phyloP scores from a whole-genome alignment of 176 grass and related monocot genomes.

The Rhynchospora pubera region DNA sequence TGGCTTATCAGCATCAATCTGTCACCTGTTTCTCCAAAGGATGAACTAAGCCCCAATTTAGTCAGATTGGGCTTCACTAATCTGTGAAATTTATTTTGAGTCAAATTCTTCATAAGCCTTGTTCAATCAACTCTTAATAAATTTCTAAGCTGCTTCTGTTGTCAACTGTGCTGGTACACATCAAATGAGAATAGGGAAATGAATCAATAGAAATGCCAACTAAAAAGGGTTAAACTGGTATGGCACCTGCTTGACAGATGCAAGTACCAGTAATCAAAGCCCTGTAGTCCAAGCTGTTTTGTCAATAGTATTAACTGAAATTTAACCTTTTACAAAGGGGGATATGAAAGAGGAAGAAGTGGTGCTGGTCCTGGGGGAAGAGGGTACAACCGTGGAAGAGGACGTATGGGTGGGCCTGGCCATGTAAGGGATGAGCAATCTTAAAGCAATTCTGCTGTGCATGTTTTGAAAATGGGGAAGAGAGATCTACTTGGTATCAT shows the following conservation, averaged over 20 bases:
- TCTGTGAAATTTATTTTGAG: neutral
- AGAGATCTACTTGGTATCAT: neutral
- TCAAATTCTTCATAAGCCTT: neutral
- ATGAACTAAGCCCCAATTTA: neutral
- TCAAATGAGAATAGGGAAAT: neutral
- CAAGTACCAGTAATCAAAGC: neutral
- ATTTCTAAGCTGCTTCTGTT: neutral
- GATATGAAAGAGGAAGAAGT: constrained; percentile 27
- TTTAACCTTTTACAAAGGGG: neutral
- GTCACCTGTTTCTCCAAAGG: neutral
- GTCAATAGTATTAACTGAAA: neutral
- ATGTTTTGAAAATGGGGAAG: constrained; percentile 3
- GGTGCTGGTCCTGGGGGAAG: constrained; percentile 16
- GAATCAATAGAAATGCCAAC: neutral
- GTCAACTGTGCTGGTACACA: neutral
- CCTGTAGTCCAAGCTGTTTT: neutral
- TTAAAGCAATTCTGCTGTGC: neutral
- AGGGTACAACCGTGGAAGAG: constrained; percentile 18
- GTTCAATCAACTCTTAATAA: neutral
- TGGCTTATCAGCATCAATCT: neutral
- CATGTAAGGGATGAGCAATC: neutral
- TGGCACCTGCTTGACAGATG: neutral
- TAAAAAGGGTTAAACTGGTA: neutral
- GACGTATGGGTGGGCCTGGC: neutral
- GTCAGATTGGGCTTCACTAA: neutral